Evolutionary conservation across 352 stramenopile genomes (phyloP).

Genomic region (Globisporangium yorkense): DNA sequence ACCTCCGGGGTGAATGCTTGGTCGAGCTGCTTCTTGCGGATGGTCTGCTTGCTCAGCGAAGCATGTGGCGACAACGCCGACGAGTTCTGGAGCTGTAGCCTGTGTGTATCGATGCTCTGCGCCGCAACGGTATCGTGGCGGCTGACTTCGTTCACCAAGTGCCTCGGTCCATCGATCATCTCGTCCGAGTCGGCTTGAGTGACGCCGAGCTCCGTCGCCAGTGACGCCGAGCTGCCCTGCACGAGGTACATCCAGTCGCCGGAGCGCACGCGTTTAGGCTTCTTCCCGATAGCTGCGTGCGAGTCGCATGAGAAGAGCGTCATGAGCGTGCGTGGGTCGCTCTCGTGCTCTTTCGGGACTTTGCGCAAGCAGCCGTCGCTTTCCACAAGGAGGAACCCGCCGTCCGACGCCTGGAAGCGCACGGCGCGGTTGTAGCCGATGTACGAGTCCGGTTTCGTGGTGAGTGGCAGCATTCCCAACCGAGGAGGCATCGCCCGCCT

Average conservation of each 20-base stretch:
- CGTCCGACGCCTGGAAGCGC: conserved; percentile 30
- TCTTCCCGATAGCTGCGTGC: conserved; percentile 9
- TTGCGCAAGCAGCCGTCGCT: conserved; percentile 29
- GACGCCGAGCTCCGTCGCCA: conserved; percentile 8
- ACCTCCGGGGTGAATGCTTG: conserved; percentile 3
- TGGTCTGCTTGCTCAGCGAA: conserved; percentile 4
- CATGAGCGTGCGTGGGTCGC: conserved; percentile 30
- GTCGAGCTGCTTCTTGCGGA: conserved; percentile 11
- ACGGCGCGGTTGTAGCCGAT: conserved; percentile 34
- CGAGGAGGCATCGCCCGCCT: background rate
- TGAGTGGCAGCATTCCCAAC: background rate
- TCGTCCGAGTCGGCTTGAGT: conserved; percentile 15
- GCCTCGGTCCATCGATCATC: conserved; percentile 6
- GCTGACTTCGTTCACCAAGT: conserved; percentile 2
- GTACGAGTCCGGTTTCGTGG: background rate
- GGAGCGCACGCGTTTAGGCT: conserved; percentile 15
- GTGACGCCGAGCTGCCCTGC: conserved; percentile 14
- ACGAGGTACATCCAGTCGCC: conserved; percentile 29
- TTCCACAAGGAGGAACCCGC: conserved; percentile 33
- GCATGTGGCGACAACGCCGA: background rate
- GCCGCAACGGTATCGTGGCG: conserved; percentile 3
- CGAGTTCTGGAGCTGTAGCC: background rate
- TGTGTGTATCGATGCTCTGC: background rate
- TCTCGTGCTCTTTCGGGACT: conserved; percentile 9
- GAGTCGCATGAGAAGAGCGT: conserved; percentile 33